Evolutionary conservation across 805 yeast genomes (phyloP), one percentile per base, ranked within the genome.

Genomic region (Saccharomycopsis sp.): DNA sequence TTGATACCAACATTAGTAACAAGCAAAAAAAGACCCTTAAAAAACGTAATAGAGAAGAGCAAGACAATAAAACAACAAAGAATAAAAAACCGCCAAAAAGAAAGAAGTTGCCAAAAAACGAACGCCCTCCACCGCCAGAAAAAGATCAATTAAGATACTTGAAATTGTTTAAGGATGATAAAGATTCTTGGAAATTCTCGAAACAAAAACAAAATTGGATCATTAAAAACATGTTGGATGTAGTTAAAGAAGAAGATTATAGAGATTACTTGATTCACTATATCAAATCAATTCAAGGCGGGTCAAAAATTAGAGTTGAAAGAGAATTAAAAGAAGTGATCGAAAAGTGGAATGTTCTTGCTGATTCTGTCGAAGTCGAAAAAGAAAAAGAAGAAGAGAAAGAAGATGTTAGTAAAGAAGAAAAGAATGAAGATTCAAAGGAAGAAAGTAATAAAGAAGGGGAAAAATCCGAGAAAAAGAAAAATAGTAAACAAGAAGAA

Each of bases 171-270:
- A 55, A 61, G 3, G 66, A 68, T 10, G 84, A 79, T 47, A 62
- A 58, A 44, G 72, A 61, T 0, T 65, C 69, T 44, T 84, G 94
- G 94, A 84, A 84, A 62, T 84, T 84, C 57, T 78, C 86, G 44
- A 84, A 84, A 52, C 88, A 79, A 63, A 83, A 84, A 49, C 94
- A 84, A 58, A 83, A 83, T 54, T 84, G 94, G 94, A 67, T 84
- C 32, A 60, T 84, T 48, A 76, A 75, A 52, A 76, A 83, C 54
- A 58, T 80, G 25, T 66, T 61, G 37, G 47, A 50, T 19, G 72
- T 78, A 18, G n/a, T n/a, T n/a, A n/a, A n/a, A n/a, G 80, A 77
- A 2, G 62, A 60, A 0, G 60, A 64, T 8, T 82, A 79, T 52
- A 74, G 70, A 37, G 58, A 54, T 1, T 69, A 72, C 21, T 56